phyloP scores from a whole-genome alignment of 1,284 basidiomycete genomes.

The Peniophora sp. region DNA sequence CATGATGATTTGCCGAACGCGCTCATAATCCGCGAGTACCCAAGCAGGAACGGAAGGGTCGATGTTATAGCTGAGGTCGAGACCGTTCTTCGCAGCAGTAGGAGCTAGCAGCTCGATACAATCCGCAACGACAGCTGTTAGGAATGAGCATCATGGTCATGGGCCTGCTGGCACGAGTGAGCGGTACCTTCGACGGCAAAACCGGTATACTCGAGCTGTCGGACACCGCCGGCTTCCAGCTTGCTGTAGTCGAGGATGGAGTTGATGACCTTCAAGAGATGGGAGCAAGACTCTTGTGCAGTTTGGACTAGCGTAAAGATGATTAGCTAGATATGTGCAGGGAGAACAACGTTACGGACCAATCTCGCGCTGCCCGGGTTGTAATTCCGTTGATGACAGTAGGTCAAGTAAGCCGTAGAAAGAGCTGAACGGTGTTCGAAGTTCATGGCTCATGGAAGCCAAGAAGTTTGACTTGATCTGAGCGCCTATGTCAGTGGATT shows the following conservation, averaged over 20 bases:
- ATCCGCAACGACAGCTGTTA: slow-evolving; percentile 30
- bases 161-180: background rate
- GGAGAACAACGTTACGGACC: slow-evolving; percentile 24
- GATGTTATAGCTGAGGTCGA: slow-evolving; percentile 65
- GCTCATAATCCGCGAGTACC: slow-evolving; percentile 65
- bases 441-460: slow-evolving; percentile 68
- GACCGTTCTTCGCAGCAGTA: slow-evolving; percentile 57
- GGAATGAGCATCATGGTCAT: background rate
- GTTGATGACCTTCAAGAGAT: slow-evolving; percentile 67
- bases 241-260: slow-evolving; percentile 71
- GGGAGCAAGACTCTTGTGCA: slow-evolving; percentile 66
- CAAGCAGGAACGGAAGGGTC: slow-evolving; percentile 55
- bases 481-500: background rate
- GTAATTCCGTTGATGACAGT: slow-evolving; percentile 56
- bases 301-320: slow-evolving; percentile 48
- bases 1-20: slow-evolving; percentile 48
- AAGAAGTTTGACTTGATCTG: slow-evolving; percentile 70
- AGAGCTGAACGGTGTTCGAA: slow-evolving; percentile 66
- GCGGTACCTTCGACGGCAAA: slow-evolving; percentile 57
- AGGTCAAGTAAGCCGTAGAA: slow-evolving; percentile 68
- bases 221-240: slow-evolving; percentile 64
- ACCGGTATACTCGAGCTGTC: slow-evolving; percentile 50
- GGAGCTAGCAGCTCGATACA: slow-evolving; percentile 67
- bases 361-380: slow-evolving; percentile 58
- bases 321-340: too few species aligned